phyloP scores from a whole-genome alignment of 768 basidiomycete species.

The Phaeotremella skinneri region DNA sequence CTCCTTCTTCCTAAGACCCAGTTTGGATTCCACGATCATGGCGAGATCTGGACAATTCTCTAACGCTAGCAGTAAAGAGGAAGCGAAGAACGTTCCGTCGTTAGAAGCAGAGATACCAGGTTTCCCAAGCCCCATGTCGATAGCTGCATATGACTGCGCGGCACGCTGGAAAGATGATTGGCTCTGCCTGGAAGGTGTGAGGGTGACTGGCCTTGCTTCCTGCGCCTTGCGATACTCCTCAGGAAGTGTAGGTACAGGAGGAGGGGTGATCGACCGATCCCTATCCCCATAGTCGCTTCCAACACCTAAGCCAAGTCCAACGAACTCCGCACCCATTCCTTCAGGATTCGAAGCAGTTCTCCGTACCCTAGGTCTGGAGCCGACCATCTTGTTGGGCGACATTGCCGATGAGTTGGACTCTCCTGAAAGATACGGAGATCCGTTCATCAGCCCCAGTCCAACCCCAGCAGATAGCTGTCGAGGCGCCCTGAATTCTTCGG shows the following conservation, averaged over 20 bases:
- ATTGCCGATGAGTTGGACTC: background rate
- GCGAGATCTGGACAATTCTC: constrained; percentile 10
- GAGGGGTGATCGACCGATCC: constrained; percentile 34
- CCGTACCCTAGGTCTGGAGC: constrained; percentile 14
- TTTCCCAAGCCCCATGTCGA: no score
- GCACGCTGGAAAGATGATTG: constrained; percentile 1
- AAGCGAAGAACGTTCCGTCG: constrained; percentile 20
- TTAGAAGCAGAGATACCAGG: background rate
- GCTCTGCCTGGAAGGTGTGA: background rate
- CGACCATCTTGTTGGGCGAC: background rate
- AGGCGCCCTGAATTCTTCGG: constrained; percentile 20
- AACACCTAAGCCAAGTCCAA: constrained; percentile 2
- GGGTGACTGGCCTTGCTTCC: background rate
- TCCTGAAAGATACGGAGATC: background rate
- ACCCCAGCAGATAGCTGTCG: background rate
- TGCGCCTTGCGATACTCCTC: constrained; percentile 15
- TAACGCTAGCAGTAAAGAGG: constrained; percentile 15
- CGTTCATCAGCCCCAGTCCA: constrained; percentile 24
- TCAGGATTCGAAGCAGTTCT: constrained; percentile 27
- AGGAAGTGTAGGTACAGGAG: constrained; percentile 29
- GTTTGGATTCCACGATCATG: constrained; percentile 8
- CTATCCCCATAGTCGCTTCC: background rate
- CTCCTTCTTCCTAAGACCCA: constrained; percentile 27
- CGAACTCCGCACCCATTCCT: background rate
- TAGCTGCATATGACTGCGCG: background rate